A percentile compares a stretch with the other conserved stretches of the same genome.
Conservation (phyloP, 345 rosid genomes). For the Linum tenue region DNA sequence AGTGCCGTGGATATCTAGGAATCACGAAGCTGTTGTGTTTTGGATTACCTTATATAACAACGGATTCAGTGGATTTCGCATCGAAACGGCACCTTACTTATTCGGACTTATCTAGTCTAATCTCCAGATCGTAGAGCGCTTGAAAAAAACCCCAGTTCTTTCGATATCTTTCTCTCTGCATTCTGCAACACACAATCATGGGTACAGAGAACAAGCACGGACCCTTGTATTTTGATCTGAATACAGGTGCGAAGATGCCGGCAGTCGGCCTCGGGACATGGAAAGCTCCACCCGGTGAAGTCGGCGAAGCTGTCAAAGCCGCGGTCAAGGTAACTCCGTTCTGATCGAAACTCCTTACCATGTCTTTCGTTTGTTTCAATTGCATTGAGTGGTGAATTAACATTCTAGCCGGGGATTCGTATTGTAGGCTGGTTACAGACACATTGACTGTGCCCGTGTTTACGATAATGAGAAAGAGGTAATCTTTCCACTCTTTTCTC, state of each 20-base stretch:
- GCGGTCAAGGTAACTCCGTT: conserved; percentile 34
- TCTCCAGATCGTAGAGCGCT: no score
- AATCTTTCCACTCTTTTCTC: background rate
- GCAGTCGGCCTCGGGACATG: conserved; percentile 50
- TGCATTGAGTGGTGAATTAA: background rate
- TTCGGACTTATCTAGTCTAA: no score
- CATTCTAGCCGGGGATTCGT: background rate
- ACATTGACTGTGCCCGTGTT: conserved; percentile 37
- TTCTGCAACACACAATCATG: conserved; percentile 11
- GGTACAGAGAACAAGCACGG: conserved; percentile 15
- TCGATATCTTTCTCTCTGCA: background rate
- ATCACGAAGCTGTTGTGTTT: background rate
- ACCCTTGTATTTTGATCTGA: conserved; percentile 32
- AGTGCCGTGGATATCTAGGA: background rate
- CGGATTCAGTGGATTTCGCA: background rate
- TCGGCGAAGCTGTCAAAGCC: conserved; percentile 29
- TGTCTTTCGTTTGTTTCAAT: background rate
- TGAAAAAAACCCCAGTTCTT: no score
- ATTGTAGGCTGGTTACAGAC: conserved; percentile 45
- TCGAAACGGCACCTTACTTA: no score
- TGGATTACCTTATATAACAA: background rate
- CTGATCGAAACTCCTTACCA: background rate
- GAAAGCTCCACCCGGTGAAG: conserved; percentile 42
- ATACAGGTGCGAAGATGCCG: conserved; percentile 41
- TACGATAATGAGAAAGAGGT: conserved; percentile 52